Evolutionary conservation across 2,329 filamentous ascomycete species (phyloP), one percentile per base, ranked within the genome.

Genomic region (Phyllosticta citribraziliensis): DNA sequence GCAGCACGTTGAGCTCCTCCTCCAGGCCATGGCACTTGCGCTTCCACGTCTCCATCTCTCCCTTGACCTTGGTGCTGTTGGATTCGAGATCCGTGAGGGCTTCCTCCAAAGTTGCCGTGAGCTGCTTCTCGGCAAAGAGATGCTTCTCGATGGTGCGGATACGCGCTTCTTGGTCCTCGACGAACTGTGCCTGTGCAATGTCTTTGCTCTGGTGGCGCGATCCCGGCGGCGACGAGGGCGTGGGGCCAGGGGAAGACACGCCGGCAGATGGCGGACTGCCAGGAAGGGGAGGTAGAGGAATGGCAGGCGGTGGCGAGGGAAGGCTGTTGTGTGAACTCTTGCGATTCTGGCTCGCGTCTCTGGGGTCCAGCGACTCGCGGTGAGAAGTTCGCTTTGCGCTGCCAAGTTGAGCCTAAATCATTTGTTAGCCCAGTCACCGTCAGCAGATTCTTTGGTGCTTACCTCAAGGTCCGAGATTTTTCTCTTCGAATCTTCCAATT

Each of bases 101-200:
- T 76, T 97, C 93, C 74, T 99, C 94, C 50, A 99, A 83, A 2
- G 93, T 97, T 55, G 90, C 88, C 0, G 93, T 99, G 63, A 99
- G 86, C 74, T 97, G 93, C 73, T 96, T 96, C 80, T 99, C 94
- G 3, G 94, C 94, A 66, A 89, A 88, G 24, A 99, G 83, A 71
- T 97, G 91, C 79, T 97, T 97, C 80, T 99, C 93, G 65, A 99
- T 96, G 6, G 91, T 95, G 63, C 89, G 87, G 71, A 99, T 95
- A 65, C 92, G 91, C 52, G 90, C 89, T 72, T 99, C 94, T 73
- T 97, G 92, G 68, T 99, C 94, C 70, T 97, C 93, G 63, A 93
- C 85, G 66, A 96, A 83, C 69, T 97, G 92, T 56, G 87, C 84
- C 63, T 87, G 83, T 57, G 87, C 80, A 61, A 85, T 82, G 69